Evolutionary conservation across 352 stramenopile genomes (phyloP), one percentile per base, ranked within the genome.

Genomic region (Blastocystis sp.): DNA sequence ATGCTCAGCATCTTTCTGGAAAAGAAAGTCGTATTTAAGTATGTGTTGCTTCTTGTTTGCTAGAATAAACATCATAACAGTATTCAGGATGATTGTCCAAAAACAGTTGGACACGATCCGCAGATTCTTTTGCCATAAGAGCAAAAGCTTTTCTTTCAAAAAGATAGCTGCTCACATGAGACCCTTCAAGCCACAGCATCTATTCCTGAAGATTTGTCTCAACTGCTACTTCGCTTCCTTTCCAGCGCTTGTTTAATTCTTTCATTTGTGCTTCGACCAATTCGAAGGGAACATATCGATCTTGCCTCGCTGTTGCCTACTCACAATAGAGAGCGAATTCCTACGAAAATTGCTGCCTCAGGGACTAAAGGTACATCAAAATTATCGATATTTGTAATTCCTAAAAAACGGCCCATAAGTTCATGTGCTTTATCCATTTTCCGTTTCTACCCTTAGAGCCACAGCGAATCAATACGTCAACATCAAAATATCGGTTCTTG

Each of bases 361-460:
- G 76, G 53, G 18, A 73, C 30, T 3, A 88, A 20, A 56, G 76
- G 76, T 18, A 43, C 43, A 45, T 73, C n/a, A 34, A 88, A 88
- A 20, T 68, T 70, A n/a, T 88, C 76, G 9, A 88, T 76, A 66
- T 88, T 62, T 5, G 76, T 88, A 9, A 88, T 53, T 30, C 41
- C n/a, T 18, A 88, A 26, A 43, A 88, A 88, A 24, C 64, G 59
- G 2, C 59, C 64, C 76, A 88, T 88, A 24, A 88, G 76, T 50
- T 88, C 59, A 62, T 88, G 76, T 8, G 76, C 64, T 43, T 76
- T 88, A 26, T 88, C 76, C 59, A 88, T 88, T n/a, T 88, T 76
- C 13, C 18, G 20, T 39, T 88, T 76, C 59, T 88, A 88, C 24
- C 1, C 34, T 54, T 88, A 20, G 50, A 26, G 34, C 13, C 7